Evolutionary conservation across 371 early-diverging fungal species (phyloP), one percentile per base, ranked within the genome.

Genomic region (Circinella umbellata): DNA sequence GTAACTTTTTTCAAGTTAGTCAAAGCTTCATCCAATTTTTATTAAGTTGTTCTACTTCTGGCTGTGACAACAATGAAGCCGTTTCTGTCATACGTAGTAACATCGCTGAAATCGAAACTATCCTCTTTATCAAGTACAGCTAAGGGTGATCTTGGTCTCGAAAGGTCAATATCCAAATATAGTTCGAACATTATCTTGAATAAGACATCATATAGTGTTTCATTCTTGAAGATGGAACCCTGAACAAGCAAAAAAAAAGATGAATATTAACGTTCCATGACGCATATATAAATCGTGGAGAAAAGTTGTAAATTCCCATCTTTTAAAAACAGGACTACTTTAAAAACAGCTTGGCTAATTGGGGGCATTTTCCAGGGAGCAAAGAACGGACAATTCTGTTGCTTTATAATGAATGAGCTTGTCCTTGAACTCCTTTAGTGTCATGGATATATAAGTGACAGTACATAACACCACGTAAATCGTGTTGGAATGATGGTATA

Each of bases 401-500:
- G 61, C 61, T 37, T n/a, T 35, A n/a, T 61, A 61, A n/a, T 61
- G 61, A 37, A 61, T 61, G 37, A 37, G 38, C 38, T n/a, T 38
- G 39, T 35, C 61, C 3, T 61, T 38, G 7, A 38, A 4, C 34
- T 66, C 46, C 57, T 46, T 27, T 54, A 20, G 57, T 57, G 13
- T 46, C 57, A 36, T 66, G 37, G 39, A 66, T 59, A 14, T 6
- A 18, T 11, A 66, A 35, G 11, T n/a, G n/a, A n/a, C n/a, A n/a
- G n/a, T n/a, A n/a, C n/a, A n/a, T n/a, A n/a, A n/a, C n/a, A n/a
- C n/a, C n/a, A n/a, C n/a, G n/a, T n/a, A n/a, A n/a, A n/a, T n/a
- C n/a, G 66, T 14, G 39, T 66, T 59, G 57, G 57, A 66, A 46
- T 51, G 53, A 10, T n/a, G 36, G 38, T 66, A 57, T 39, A 66